These are phyloP conservation scores for Castanopsis chinensis DNA, from an alignment of 306 rosid species.

Conservation along the genomic window DNA sequence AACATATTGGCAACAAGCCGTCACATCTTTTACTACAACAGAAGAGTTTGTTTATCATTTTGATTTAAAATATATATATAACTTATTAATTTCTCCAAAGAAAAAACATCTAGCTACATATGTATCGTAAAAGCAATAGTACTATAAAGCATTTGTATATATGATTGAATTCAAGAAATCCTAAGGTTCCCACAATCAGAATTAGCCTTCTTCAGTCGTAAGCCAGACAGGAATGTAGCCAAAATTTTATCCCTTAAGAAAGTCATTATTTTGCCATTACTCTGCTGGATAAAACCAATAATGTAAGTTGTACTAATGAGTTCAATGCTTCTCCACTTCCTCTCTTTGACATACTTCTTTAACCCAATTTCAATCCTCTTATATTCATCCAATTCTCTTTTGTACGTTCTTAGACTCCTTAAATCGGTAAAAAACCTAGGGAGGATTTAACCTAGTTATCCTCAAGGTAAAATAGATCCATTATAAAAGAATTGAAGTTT, in stretches of 20 bases:
- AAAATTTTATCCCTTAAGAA: conserved; percentile 55
- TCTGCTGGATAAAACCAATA: conserved; percentile 43
- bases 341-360: conserved; percentile 56
- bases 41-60: too few relatives aligned
- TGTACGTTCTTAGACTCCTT: too few relatives aligned
- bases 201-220: conserved; percentile 29
- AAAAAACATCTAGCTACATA: too few relatives aligned
- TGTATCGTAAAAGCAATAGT: neutral
- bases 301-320: conserved; percentile 39
- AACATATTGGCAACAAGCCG: too few relatives aligned
- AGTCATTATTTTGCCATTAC: conserved; percentile 30
- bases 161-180: neutral
- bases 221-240: conserved; percentile 25
- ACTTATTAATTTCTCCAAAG: too few relatives aligned
- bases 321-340: conserved; percentile 72
- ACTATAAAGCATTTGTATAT: neutral
- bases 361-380: conserved; percentile 44
- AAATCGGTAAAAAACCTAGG: too few relatives aligned
- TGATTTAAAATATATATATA: too few relatives aligned
- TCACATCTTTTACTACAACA: too few relatives aligned
- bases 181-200: conserved; percentile 64
- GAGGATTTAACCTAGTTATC: too few relatives aligned
- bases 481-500: too few relatives aligned
- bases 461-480: too few relatives aligned
- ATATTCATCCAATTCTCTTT: conserved; percentile 25